A percentile compares a stretch with the other conserved stretches of the same genome.
phyloP scores from a whole-genome alignment of 345 rosid genomes.

The Hibiscus trionum region DNA sequence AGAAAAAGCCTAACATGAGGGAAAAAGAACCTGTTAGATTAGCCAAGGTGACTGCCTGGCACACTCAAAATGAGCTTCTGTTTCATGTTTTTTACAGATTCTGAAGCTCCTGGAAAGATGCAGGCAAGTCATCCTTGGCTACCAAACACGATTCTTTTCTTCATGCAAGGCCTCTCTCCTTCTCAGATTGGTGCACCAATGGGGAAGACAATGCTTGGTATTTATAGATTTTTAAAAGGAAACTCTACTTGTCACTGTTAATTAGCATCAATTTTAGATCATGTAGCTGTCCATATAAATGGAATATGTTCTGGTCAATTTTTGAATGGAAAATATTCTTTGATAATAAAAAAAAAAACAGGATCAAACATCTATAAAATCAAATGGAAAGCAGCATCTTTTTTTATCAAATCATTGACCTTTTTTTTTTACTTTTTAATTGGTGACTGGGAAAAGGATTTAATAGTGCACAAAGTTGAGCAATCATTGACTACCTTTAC shows the following conservation, averaged over 20 bases:
- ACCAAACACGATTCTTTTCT: conserved; percentile 29
- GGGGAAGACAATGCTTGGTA: not conserved
- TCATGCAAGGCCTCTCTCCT: conserved; percentile 35
- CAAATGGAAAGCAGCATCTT: not conserved
- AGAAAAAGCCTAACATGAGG: conserved; percentile 9
- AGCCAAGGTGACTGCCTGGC: conserved; percentile 21
- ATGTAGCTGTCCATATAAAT: not conserved
- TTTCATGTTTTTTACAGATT: too few species aligned
- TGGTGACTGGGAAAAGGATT: not conserved
- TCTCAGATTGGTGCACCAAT: not conserved
- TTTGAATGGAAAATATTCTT: too few species aligned
- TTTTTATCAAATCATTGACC: not conserved
- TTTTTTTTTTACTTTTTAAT: not conserved
- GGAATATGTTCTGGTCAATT: not conserved
- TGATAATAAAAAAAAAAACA: too few species aligned
- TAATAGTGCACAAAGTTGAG: conserved; percentile 1
- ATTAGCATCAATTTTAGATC: not conserved
- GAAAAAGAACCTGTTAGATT: conserved; percentile 13
- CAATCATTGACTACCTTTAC: not conserved
- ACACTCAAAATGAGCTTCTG: not conserved
- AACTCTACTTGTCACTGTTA: not conserved
- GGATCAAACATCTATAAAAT: too few species aligned
- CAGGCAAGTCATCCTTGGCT: conserved; percentile 66
- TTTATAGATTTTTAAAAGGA: not conserved
- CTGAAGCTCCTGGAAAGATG: not conserved